These are phyloP conservation scores for Ochetophila trinervis DNA, from an alignment of 306 rosid genomes.

Conservation along the genomic window DNA sequence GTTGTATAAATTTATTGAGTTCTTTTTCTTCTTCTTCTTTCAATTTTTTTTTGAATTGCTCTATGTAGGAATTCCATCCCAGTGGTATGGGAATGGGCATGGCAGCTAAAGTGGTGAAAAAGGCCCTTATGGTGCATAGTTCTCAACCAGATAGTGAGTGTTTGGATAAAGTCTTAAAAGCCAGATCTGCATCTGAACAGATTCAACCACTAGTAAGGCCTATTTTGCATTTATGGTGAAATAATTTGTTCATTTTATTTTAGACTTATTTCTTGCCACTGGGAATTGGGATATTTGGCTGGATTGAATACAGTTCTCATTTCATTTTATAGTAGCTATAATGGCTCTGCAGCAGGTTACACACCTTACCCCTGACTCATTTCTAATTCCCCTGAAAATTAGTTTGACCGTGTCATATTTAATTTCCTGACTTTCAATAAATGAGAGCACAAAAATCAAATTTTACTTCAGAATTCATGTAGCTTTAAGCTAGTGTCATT, in stretches of 20 bases:
- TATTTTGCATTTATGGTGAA: constrained; percentile 7
- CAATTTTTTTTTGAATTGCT: constrained; percentile 18
- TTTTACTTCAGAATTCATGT: neutral
- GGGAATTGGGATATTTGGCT: neutral
- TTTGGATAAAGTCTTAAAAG: constrained; percentile 33
- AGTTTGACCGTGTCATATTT: neutral
- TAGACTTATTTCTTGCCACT: neutral
- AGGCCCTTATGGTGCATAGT: constrained; percentile 35
- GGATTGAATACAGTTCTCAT: neutral
- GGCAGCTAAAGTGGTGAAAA: constrained; percentile 41
- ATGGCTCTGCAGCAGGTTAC: neutral
- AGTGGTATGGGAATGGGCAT: constrained; percentile 40
- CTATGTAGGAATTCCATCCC: constrained; percentile 49
- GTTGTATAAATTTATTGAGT: neutral
- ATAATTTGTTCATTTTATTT: constrained; percentile 6
- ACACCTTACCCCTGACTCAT: neutral
- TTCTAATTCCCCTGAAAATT: no score
- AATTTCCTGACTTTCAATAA: neutral
- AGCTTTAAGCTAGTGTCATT: no score
- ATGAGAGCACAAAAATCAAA: neutral
- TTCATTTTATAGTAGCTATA: neutral
- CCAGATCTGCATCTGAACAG: constrained; percentile 42
- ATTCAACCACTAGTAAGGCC: constrained; percentile 49
- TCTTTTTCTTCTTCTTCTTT: neutral
- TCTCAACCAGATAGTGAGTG: constrained; percentile 37